phyloP scores from a whole-genome alignment of 345 rosid genomes.

The Brassica napus region DNA sequence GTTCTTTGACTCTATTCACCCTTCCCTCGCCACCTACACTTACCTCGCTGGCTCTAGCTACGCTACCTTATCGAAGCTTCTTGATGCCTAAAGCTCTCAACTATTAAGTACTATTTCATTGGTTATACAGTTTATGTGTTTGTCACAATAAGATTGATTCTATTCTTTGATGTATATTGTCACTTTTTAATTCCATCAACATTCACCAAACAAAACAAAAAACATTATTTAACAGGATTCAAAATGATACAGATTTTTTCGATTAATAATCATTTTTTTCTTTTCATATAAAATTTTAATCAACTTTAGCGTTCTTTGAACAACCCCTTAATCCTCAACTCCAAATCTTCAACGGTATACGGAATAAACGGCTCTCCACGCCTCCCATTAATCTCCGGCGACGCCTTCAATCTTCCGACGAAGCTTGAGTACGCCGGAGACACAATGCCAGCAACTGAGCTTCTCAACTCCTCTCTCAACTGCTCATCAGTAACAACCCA shows the following conservation, averaged over 20 bases:
- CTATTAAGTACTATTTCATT: not conserved
- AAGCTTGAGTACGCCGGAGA: slow-evolving; percentile 59
- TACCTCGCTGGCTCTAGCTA: not conserved
- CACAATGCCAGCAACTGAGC: slow-evolving; percentile 46
- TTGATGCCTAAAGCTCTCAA: slow-evolving; percentile 4
- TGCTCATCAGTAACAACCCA: slow-evolving; percentile 61
- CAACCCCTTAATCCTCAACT: slow-evolving; percentile 50
- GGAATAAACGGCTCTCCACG: slow-evolving; percentile 48
- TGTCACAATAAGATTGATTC: not conserved
- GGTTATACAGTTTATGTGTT: not conserved
- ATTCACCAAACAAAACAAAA: not conserved
- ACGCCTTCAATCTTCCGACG: slow-evolving; percentile 45
- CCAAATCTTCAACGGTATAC: slow-evolving; percentile 52
- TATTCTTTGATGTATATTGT: not conserved
- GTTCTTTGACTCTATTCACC: slow-evolving; percentile 54
- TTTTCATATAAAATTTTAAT: not conserved
- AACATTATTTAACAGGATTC: not conserved
- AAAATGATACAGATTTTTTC: not conserved
- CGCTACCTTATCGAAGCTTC: slow-evolving; percentile 11
- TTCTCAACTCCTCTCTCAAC: slow-evolving; percentile 59
- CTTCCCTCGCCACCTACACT: slow-evolving; percentile 36
- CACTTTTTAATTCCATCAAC: not conserved
- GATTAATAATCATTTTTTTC: not conserved
- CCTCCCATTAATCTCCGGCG: slow-evolving; percentile 57
- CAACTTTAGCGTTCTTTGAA: slow-evolving; percentile 50